Evolutionary conservation across 2,329 filamentous ascomycete genomes (phyloP).

Genomic region (Cordyceps tenuipes): DNA sequence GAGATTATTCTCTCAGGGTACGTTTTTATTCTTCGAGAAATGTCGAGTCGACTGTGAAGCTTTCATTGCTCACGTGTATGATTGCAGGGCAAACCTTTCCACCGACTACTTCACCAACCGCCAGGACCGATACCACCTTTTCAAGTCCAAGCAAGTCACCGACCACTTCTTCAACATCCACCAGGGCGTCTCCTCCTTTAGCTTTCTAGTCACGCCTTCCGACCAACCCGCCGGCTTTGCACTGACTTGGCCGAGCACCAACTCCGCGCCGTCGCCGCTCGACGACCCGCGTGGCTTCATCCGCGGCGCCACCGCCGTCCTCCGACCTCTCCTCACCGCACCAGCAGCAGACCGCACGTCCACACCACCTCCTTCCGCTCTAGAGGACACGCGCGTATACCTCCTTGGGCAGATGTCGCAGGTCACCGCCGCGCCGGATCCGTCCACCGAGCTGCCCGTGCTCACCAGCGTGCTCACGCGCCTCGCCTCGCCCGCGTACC

Average conservation of each 20-base stretch:
- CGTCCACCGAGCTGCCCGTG: conserved; percentile 81
- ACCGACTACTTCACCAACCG: conserved; percentile 94
- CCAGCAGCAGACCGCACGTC: neutral
- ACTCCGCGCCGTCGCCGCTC: conserved; percentile 68
- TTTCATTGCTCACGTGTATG: conserved; percentile 13
- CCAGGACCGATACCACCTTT: conserved; percentile 89
- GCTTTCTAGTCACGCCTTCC: conserved; percentile 67
- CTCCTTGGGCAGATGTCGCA: conserved; percentile 83
- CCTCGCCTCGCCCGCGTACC: conserved; percentile 55
- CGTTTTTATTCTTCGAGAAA: conserved; percentile 13
- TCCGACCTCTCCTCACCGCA: conserved; percentile 56
- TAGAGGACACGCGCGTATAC: conserved; percentile 65
- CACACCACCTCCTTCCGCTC: conserved; percentile 14
- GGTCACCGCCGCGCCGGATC: conserved; percentile 67
- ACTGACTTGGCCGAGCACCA: conserved; percentile 65
- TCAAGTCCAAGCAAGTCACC: conserved; percentile 69
- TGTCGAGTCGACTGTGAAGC: neutral
- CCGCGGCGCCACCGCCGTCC: conserved; percentile 53
- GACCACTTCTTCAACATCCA: conserved; percentile 78
- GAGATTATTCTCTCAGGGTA: conserved; percentile 90
- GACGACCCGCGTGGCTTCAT: conserved; percentile 63
- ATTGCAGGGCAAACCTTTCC: conserved; percentile 67
- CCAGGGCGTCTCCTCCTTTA: conserved; percentile 66
- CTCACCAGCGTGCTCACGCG: conserved; percentile 65
- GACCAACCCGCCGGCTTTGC: conserved; percentile 47